Conservation (phyloP, 176 grass and related monocot genomes). For the Leersia perrieri region DNA sequence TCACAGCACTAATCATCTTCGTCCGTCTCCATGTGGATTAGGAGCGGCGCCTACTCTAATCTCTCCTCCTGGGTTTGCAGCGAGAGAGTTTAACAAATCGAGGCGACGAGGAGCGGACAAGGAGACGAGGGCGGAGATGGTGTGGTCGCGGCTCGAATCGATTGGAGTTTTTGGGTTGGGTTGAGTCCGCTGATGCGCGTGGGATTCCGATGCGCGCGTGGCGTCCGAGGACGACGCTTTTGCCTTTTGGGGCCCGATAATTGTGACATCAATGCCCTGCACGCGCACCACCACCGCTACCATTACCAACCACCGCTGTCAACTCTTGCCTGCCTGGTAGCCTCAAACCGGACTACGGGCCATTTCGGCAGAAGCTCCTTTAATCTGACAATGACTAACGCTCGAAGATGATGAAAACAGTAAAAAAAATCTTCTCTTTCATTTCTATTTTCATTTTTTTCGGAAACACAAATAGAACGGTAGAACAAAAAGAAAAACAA, state of each 20-base stretch:
- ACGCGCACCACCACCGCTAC: neutral
- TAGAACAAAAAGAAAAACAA: no score
- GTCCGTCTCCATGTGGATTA: neutral
- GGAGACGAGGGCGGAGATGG: neutral
- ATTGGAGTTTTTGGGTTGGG: neutral
- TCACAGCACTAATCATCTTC: neutral
- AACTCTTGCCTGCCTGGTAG: neutral
- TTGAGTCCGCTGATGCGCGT: neutral
- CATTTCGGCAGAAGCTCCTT: no score
- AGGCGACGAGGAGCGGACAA: conserved; percentile 27
- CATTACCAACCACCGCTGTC: neutral
- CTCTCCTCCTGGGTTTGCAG: no score
- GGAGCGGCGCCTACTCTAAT: neutral
- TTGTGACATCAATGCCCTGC: conserved; percentile 41
- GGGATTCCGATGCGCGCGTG: conserved; percentile 39
- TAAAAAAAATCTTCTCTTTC: no score
- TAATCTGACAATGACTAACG: no score
- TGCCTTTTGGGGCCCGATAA: conserved; percentile 39
- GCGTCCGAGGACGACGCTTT: conserved; percentile 15
- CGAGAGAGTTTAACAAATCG: neutral
- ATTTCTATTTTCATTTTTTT: no score
- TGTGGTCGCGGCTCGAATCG: neutral
- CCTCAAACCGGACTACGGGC: no score
- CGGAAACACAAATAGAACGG: no score
- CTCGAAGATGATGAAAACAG: no score